Evolutionary conservation across 352 stramenopile species (phyloP), one percentile per base, ranked within the genome.

Genomic region (Thalassiosira mediterranea): DNA sequence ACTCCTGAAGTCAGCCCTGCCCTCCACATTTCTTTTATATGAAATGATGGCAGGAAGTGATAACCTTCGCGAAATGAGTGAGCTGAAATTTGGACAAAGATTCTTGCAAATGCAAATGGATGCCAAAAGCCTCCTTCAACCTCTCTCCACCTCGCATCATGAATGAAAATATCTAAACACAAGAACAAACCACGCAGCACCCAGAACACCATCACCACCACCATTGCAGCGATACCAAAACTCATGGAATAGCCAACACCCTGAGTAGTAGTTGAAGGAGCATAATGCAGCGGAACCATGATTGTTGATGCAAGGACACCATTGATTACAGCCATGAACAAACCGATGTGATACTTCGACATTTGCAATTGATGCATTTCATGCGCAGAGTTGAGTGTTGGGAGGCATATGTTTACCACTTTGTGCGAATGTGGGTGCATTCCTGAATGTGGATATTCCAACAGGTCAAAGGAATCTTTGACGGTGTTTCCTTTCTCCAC

Each of bases 221-320:
- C 49, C 15, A 83, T 51, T 37, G 86, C 70, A 11, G 83, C 80
- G 32, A 78, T 72, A 8, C 72, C 81, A 60, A 90, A 88, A 44
- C 68, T 84, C 51, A 90, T 77, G 11, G 86, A 80, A 64, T 81
- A 92, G 29, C 70, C 71, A 26, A 81, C 49, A 26, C 82, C 76
- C 29, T 72, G 61, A 56, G 75, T 87, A 0, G 79, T 73, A 56
- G 81, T 56, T 49, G 79, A 25, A 58, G 77, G 80, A 32, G 84
- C 87, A 63, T 88, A 90, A 60, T 92, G 79, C 10, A 92, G 48
- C 44, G 87, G 87, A 46, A 92, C 47, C 40, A 92, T 74, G 10
- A 87, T 90, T 37, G 76, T 72, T 48, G 79, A 76, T 31, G 72
- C 84, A 40, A 88, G 70, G 3, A 91, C 21, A 57, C 87, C 87